A percentile compares a stretch with the other conserved stretches of the same genome.
Evolutionary conservation across 441 rosid species (phyloP).

Genomic region (Aleurites moluccanus): DNA sequence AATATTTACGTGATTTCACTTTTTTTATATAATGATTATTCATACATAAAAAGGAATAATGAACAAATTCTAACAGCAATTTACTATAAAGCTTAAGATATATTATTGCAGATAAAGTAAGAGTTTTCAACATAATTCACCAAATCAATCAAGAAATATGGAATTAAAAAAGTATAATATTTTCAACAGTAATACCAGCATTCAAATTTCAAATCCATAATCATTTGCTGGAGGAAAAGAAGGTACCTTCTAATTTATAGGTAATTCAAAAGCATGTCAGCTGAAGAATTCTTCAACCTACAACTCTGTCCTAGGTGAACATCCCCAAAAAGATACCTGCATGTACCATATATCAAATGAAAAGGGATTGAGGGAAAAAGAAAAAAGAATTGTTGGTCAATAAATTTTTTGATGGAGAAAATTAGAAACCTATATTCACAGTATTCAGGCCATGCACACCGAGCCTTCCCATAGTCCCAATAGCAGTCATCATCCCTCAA

Average conservation of each 20-base stretch:
- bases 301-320: conserved; percentile 99
- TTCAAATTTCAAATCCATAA: not conserved
- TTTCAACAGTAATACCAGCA: not conserved
- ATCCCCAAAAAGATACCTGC: conserved; percentile 90
- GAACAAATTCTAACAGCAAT: not conserved
- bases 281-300: conserved; percentile 79
- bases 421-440: conserved; percentile 72
- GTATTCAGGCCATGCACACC: conserved; percentile 93
- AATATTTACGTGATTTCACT: not conserved
- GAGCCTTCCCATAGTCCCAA: conserved; percentile 98
- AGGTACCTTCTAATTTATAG: conserved; percentile 48
- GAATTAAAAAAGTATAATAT: not conserved
- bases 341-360: conserved; percentile 16
- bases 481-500: conserved; percentile 90
- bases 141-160: not conserved
- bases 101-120: not conserved
- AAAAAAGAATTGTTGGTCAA: not conserved
- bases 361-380: not conserved
- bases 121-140: not conserved
- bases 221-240: conserved; percentile 21
- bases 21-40: not conserved
- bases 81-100: not conserved
- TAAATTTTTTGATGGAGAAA: conserved; percentile 5
- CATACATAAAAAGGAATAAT: not conserved
- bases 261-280: conserved; percentile 65